phyloP scores from a whole-genome alignment of 345 rosid species.

The Ceriops zippeliana region DNA sequence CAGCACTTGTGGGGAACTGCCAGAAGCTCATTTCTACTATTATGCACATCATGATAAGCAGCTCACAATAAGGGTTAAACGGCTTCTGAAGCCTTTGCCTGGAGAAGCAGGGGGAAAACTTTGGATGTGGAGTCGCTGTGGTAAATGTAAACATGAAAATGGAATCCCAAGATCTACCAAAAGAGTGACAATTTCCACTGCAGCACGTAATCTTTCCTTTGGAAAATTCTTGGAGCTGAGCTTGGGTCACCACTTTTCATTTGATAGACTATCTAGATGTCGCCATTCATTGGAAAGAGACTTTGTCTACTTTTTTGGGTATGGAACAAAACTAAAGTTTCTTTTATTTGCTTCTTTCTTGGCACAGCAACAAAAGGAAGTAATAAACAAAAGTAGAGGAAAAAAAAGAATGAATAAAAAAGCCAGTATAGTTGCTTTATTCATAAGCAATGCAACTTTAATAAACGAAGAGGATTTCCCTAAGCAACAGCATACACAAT shows the following conservation, averaged over 20 bases:
- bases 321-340: slow-evolving; percentile 23
- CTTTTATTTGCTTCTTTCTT: neutral
- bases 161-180: slow-evolving; percentile 58
- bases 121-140: slow-evolving; percentile 98
- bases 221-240: slow-evolving; percentile 96
- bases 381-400: neutral
- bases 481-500: neutral
- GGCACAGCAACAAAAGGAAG: neutral
- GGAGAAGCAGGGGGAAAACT: slow-evolving; percentile 75
- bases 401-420: neutral
- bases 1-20: slow-evolving; percentile 51
- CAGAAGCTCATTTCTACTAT: slow-evolving; percentile 74
- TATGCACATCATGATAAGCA: slow-evolving; percentile 84
- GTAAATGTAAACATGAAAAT: slow-evolving; percentile 58
- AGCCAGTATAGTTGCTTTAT: neutral
- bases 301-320: slow-evolving; percentile 95
- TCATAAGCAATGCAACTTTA: too few relatives aligned
- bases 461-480: neutral
- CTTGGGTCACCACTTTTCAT: slow-evolving; percentile 51
- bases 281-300: slow-evolving; percentile 80
- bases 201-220: slow-evolving; percentile 75
- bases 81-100: slow-evolving; percentile 47
- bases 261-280: slow-evolving; percentile 51
- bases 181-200: slow-evolving; percentile 70
- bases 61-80: slow-evolving; percentile 68